These are phyloP conservation scores for Pleurotus sapidus DNA, from an alignment of 768 basidiomycete genomes.

Conservation along the genomic window DNA sequence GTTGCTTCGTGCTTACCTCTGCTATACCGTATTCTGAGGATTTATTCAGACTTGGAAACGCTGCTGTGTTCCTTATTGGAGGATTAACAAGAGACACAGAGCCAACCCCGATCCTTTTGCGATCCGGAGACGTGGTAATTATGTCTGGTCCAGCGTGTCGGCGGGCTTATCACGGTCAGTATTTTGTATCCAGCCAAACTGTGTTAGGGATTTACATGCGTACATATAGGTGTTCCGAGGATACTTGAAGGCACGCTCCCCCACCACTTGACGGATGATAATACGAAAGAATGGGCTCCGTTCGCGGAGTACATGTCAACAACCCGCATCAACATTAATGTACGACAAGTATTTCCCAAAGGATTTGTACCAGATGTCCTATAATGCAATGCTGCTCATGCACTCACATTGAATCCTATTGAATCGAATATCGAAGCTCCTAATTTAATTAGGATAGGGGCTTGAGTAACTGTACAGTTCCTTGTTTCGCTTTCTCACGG, in stretches of 20 bases:
- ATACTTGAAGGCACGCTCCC: slow-evolving; percentile 84
- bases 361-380: slow-evolving; percentile 44
- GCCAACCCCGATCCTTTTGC: slow-evolving; percentile 80
- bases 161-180: slow-evolving; percentile 89
- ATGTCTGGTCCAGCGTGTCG: slow-evolving; percentile 90
- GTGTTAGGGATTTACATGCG: too few species aligned
- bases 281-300: slow-evolving; percentile 47
- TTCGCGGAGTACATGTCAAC: slow-evolving; percentile 64
- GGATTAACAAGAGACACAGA: slow-evolving; percentile 71
- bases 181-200: not conserved
- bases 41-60: slow-evolving; percentile 71
- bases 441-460: too few species aligned
- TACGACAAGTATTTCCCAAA: slow-evolving; percentile 83
- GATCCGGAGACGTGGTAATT: slow-evolving; percentile 88
- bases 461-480: slow-evolving; percentile 2
- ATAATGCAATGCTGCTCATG: not conserved
- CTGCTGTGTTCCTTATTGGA: slow-evolving; percentile 89
- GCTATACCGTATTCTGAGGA: not conserved
- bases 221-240: slow-evolving; percentile 70
- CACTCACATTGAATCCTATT: too few species aligned
- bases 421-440: not conserved
- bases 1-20: slow-evolving; percentile 19
- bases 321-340: slow-evolving; percentile 88
- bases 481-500: slow-evolving; percentile 1
- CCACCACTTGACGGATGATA: slow-evolving; percentile 40